Evolutionary conservation across 139 green algal genomes (phyloP).

Genomic region (Dunaliella primolecta): DNA sequence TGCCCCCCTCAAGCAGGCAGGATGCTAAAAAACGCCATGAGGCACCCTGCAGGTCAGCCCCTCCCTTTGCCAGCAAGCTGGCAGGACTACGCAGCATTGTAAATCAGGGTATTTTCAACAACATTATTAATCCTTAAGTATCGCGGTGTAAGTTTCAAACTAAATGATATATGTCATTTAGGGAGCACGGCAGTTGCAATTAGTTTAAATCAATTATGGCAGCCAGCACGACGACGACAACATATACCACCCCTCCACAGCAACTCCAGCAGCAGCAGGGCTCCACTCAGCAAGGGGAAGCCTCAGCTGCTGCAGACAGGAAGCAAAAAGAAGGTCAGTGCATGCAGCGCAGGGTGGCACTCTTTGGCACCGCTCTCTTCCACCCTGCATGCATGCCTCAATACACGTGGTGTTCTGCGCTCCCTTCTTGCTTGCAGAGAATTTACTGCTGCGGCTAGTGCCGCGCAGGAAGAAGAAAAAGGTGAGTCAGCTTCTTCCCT

Average conservation of each 20-base stretch:
- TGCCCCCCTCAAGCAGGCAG: not conserved
- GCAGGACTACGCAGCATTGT: too few species aligned
- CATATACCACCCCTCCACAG: too few species aligned
- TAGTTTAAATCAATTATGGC: not conserved
- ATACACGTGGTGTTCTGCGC: too few species aligned
- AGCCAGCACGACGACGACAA: not conserved
- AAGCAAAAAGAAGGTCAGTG: not conserved
- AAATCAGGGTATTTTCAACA: too few species aligned
- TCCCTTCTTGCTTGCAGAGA: slow-evolving; percentile 32
- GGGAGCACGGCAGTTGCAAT: too few species aligned
- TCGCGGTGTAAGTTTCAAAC: too few species aligned
- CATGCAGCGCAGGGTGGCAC: not conserved
- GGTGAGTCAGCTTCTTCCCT: not conserved
- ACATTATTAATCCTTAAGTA: too few species aligned
- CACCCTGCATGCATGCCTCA: not conserved
- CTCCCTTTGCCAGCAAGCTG: too few species aligned
- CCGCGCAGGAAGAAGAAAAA: slow-evolving; percentile 54
- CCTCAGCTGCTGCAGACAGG: not conserved
- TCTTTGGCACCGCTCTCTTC: not conserved
- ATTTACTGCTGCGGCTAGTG: slow-evolving; percentile 44
- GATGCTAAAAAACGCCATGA: not conserved
- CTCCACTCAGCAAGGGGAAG: too few species aligned
- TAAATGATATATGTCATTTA: too few species aligned
- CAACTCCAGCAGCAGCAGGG: too few species aligned
- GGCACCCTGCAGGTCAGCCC: too few species aligned